Evolutionary conservation across 495 filamentous ascomycete species (phyloP).

Genomic region (Evansstolkia leycettana): DNA sequence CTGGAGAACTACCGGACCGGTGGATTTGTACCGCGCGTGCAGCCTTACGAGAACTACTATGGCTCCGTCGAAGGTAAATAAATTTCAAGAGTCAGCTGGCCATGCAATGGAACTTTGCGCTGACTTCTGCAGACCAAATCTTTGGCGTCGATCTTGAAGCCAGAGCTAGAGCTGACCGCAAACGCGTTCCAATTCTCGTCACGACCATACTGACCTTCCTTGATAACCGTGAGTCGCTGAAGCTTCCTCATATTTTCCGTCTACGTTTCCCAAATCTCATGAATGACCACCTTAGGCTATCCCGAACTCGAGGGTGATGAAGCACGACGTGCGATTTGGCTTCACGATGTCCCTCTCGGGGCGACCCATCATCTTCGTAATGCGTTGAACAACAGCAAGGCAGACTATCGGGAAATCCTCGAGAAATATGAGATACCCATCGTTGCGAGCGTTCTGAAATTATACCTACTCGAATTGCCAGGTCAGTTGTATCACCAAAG

Average conservation of each 20-base stretch:
- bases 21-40: slow-evolving; percentile 80
- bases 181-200: slow-evolving; percentile 86
- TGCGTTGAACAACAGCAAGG: slow-evolving; percentile 79
- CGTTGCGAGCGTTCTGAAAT: slow-evolving; percentile 83
- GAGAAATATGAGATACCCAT: slow-evolving; percentile 84
- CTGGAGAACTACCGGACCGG: slow-evolving; percentile 98
- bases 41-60: slow-evolving; percentile 97
- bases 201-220: slow-evolving; percentile 89
- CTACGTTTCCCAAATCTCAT: too few species aligned
- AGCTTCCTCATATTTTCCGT: slow-evolving; percentile 1
- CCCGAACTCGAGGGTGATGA: slow-evolving; percentile 97
- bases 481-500: slow-evolving; percentile 48
- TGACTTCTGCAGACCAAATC: slow-evolving; percentile 58
- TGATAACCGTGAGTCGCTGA: slow-evolving; percentile 55
- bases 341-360: slow-evolving; percentile 76
- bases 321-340: slow-evolving; percentile 83
- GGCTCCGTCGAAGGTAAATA: slow-evolving; percentile 72
- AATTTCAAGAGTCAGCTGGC: background rate
- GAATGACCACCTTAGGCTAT: slow-evolving; percentile 51
- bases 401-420: slow-evolving; percentile 61
- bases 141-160: slow-evolving; percentile 97
- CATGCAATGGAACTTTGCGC: too few species aligned
- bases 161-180: slow-evolving; percentile 81
- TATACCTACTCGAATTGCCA: slow-evolving; percentile 92
- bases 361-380: slow-evolving; percentile 77